Base-by-base conservation (phyloP, 176 grass and related monocot genomes). In the Chloris gayana region DNA sequence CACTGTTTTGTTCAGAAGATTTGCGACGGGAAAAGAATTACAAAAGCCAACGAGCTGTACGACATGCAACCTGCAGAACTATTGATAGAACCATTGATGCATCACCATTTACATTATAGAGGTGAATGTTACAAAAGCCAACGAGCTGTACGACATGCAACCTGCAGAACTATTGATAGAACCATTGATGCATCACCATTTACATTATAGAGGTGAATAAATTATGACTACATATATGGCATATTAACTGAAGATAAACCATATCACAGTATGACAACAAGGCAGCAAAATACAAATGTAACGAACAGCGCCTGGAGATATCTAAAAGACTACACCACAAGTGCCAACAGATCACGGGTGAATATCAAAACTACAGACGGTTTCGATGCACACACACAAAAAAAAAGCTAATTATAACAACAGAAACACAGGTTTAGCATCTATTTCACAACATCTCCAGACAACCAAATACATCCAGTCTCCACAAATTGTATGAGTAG, bases 401-500 rank as follows among this genome's bases (percentile, higher is more conserved):
- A 9, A 53, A 12, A 27, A 69, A 18, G 12, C 11, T 60, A 27
- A 50, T 19, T 67, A 27, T 59, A 68, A 81, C 30, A 35, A 37
- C 12, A 26, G 4, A 11, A 25, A 15, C 39, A 37, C 22, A 65
- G 7, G 31, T 65, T 34, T 22, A 38, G 42, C 49, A 35, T 15
- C 76, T 51, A 35, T 21, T 67, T 37, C 24, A 87, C n/a, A 81
- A 69, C 47, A 67, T 49, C 67, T 88, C 30, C 8, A 88, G 18
- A 31, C 37, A 78, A 42, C 47, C 13, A 51, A 63, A 21, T 67
- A 67, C 8, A 34, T 17, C 11, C 60, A 33, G 17, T 4, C 4
- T 69, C 38, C 51, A 49, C 22, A 72, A 56, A 19, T 22, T 21
- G 9, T 37, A 25, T 44, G n/a, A 26, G 56, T 22, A 64, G 18